These are phyloP conservation scores for Coemansia asiatica DNA, from an alignment of 192 early-diverging fungal genomes.

Conservation along the genomic window DNA sequence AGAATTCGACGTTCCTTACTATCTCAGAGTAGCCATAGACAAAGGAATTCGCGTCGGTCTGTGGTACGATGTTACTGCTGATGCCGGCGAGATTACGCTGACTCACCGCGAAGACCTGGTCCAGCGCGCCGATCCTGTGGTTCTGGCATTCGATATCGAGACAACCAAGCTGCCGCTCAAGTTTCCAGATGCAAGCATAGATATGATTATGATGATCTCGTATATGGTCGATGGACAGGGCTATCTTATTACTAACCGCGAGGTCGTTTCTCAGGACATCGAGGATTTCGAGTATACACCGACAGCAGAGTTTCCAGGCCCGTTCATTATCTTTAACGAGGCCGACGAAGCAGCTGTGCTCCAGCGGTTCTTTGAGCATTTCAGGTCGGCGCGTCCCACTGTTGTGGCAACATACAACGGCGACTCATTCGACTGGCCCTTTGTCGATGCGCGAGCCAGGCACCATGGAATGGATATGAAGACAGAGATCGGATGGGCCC, in stretches of 20 bases:
- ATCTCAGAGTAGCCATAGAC: slow-evolving; percentile 92
- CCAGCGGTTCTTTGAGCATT: slow-evolving; percentile 89
- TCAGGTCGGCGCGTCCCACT: slow-evolving; percentile 76
- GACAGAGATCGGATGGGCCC: slow-evolving; percentile 84
- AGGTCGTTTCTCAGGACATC: slow-evolving; percentile 94
- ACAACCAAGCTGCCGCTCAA: slow-evolving; percentile 96
- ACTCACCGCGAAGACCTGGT: slow-evolving; percentile 75
- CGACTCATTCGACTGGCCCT: slow-evolving; percentile 99
- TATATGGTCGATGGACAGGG: slow-evolving; percentile 99
- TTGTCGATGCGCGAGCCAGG: slow-evolving; percentile 81
- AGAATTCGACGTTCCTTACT: slow-evolving; percentile 98
- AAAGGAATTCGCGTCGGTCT: slow-evolving; percentile 88
- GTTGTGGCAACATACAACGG: slow-evolving; percentile 98
- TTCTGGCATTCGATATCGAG: slow-evolving; percentile 97
- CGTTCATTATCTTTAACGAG: slow-evolving; percentile 97
- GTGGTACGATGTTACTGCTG: slow-evolving; percentile 86
- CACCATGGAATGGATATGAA: slow-evolving; percentile 84
- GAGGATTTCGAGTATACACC: slow-evolving; percentile 98
- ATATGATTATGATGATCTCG: slow-evolving; percentile 99
- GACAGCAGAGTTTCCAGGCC: slow-evolving; percentile 92
- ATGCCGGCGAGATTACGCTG: slow-evolving; percentile 63
- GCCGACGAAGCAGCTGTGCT: slow-evolving; percentile 76
- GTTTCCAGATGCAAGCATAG: slow-evolving; percentile 88
- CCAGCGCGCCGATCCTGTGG: slow-evolving; percentile 90
- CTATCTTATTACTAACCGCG: slow-evolving; percentile 95